A percentile compares a stretch with the other conserved stretches of the same genome.
Conservation (phyloP, 441 rosid species). For the Isatis lusitanica region DNA sequence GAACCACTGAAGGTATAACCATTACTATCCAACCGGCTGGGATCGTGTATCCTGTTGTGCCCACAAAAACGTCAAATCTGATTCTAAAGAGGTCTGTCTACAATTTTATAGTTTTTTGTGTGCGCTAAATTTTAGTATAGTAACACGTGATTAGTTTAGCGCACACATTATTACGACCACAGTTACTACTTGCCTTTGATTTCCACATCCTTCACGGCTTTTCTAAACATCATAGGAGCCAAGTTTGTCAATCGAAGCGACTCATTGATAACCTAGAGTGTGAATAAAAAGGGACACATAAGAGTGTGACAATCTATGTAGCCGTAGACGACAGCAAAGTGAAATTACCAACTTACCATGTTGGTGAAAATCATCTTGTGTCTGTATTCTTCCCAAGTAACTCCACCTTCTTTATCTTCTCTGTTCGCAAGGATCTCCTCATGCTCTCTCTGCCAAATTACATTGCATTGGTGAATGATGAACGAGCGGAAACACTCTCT, state of each 20-base stretch:
- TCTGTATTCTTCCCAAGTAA: constrained; percentile 31
- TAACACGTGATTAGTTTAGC: background rate
- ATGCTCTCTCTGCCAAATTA: constrained; percentile 21
- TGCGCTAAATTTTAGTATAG: too few relatives aligned
- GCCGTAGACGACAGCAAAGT: background rate
- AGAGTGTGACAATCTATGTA: too few relatives aligned
- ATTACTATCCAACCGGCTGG: constrained; percentile 43
- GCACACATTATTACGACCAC: too few relatives aligned
- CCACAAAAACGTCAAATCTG: too few relatives aligned
- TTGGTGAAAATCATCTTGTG: constrained; percentile 22
- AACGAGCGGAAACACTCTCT: too few relatives aligned
- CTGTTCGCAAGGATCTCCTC: constrained; percentile 13
- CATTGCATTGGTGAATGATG: background rate
- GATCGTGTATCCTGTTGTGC: constrained; percentile 39
- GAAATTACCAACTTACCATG: constrained; percentile 20
- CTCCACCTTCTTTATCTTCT: constrained; percentile 1
- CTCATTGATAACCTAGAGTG: constrained; percentile 24
- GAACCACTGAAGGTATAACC: constrained; percentile 35
- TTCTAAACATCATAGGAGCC: constrained; percentile 26
- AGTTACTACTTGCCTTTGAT: constrained; percentile 21
- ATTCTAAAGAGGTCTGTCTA: too few relatives aligned
- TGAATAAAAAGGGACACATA: too few relatives aligned
- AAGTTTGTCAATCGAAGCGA: constrained; percentile 21
- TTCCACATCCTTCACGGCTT: constrained; percentile 19
- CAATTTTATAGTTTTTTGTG: too few relatives aligned